Conservation (phyloP, 805 yeast genomes). For the Candida krabiensis region DNA sequence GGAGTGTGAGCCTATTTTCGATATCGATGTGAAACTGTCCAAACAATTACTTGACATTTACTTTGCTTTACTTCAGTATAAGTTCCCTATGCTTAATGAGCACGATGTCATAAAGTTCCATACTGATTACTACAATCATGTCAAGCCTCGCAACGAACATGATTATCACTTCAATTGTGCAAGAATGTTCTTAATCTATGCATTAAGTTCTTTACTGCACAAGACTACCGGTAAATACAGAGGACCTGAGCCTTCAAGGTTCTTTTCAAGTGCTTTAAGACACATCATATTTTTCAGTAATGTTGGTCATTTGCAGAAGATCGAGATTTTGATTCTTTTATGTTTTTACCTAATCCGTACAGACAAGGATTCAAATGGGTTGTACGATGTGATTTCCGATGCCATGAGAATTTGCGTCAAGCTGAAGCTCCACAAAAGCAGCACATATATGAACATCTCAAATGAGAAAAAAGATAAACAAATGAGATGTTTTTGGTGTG, state of each 20-base stretch:
- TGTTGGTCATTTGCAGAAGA: constrained; percentile 43
- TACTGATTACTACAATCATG: constrained; percentile 43
- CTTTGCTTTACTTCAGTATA: constrained; percentile 54
- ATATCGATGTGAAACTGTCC: constrained; percentile 49
- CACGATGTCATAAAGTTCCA: constrained; percentile 51
- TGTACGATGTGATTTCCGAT: constrained; percentile 54
- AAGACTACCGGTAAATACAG: constrained; percentile 56
- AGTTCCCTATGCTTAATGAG: constrained; percentile 56
- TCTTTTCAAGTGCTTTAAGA: constrained; percentile 59
- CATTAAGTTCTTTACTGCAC: constrained; percentile 51
- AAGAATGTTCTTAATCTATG: constrained; percentile 55
- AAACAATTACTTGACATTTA: constrained; percentile 54
- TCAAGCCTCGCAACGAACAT: constrained; percentile 27
- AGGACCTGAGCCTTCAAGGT: constrained; percentile 55
- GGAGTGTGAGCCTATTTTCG: constrained; percentile 49
- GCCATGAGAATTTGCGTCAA: constrained; percentile 47
- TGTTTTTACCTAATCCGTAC: constrained; percentile 59
- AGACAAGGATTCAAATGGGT: constrained; percentile 56
- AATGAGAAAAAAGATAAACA: constrained; percentile 35
- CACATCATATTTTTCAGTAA: constrained; percentile 47
- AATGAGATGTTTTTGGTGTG: constrained; percentile 64
- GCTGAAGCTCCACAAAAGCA: constrained; percentile 37
- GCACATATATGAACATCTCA: constrained; percentile 33
- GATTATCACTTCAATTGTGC: constrained; percentile 54
- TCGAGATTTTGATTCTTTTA: constrained; percentile 52